A percentile compares a stretch with the other conserved stretches of the same genome.
These are phyloP conservation scores for Stachybotrys chlorohalonatus DNA, from an alignment of 2,329 filamentous ascomycete genomes.

Conservation along the genomic window DNA sequence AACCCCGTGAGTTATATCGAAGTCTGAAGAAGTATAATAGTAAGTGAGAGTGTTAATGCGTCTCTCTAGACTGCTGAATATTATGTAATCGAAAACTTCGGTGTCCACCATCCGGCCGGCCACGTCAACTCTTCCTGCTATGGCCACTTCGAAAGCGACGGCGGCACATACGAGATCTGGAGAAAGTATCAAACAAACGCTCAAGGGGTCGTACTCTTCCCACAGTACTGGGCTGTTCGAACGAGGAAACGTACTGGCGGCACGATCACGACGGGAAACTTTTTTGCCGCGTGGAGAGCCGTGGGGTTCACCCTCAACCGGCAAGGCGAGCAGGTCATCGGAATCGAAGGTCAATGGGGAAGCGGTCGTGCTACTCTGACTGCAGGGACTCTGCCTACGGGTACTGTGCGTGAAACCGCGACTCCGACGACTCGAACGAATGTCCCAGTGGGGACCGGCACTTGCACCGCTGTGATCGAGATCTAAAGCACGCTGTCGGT, in stretches of 20 bases:
- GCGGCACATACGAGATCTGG: background rate
- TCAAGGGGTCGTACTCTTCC: background rate
- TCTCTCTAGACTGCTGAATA: no score
- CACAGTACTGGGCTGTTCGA: background rate
- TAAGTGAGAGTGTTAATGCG: no score
- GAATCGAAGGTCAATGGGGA: background rate
- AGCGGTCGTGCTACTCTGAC: background rate
- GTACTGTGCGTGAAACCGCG: background rate
- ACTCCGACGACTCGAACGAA: background rate
- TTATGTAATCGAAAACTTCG: conserved; percentile 28
- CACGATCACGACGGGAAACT: background rate
- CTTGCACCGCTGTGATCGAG: background rate
- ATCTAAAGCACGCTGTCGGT: no score
- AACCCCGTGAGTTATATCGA: no score
- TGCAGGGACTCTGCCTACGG: background rate
- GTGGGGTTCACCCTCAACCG: background rate
- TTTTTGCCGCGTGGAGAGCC: background rate
- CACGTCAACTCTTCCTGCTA: background rate
- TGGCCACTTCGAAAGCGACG: background rate
- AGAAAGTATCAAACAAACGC: background rate
- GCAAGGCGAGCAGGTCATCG: background rate
- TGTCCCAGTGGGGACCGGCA: background rate
- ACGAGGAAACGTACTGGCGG: background rate
- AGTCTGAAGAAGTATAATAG: no score
- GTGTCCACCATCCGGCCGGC: background rate